Evolutionary conservation across 345 rosid genomes (phyloP), one percentile per base, ranked within the genome.

Genomic region (Cochlearia excelsa): DNA sequence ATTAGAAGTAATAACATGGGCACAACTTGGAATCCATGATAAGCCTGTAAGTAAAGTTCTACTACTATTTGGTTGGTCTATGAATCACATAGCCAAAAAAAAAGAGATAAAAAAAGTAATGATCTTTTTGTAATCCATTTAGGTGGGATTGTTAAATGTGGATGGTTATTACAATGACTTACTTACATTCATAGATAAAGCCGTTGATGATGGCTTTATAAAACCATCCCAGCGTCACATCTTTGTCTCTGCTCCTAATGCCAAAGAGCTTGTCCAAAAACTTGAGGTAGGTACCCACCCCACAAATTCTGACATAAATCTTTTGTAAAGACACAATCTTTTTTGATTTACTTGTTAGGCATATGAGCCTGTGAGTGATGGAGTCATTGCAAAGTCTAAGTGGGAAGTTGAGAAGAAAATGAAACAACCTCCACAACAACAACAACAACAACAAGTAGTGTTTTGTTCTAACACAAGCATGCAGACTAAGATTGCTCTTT

Each of bases 91-190:
- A 38, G 26, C 52, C 52, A 9, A 2, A 45, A 33, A 45, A 31
- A 7, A 55, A 54, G 44, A 38, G 16, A 7, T 70, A 3, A 43
- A 50, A 16, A 64, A 46, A 51, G 34, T 71, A 2, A 52, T 40
- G 47, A 65, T 62, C 16, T 23, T 31, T 54, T 34, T 63, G 54
- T 54, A 37, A 45, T 47, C 28, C 29, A 38, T 51, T 70, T 78
- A 91, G 98, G 98, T 92, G 71, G 98, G 98, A 57, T 84, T 92
- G 76, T 82, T 92, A 11, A 88, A 92, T 48, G 96, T 92, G 53
- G 98, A 88, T 78, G 98, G 98, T 4, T 92, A 88, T 71, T 92
- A 92, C 71, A 78, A 88, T 80, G 75, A 66, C 63, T 84, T 92
- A 23, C 85, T 92, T 52, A 82, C 84, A 28, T 80, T 84, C 83